A percentile compares a stretch with the other conserved stretches of the same genome.
These are phyloP conservation scores for Yamadazyma triangularis DNA, from an alignment of 1,139 yeast genomes.

Conservation along the genomic window DNA sequence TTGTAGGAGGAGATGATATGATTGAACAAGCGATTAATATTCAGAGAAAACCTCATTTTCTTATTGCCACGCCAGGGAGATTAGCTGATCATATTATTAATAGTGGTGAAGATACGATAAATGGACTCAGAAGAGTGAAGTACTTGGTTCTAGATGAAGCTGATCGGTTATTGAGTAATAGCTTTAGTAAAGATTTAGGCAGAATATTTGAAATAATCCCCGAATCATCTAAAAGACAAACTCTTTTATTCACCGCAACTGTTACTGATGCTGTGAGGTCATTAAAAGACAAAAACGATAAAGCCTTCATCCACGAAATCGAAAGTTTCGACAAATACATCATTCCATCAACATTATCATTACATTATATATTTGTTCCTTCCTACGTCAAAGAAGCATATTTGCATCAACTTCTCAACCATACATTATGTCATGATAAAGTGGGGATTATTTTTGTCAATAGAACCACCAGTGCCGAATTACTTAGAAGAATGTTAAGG, in stretches of 20 bases:
- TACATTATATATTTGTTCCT: conserved; percentile 59
- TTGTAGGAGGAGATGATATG: conserved; percentile 96
- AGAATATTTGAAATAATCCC: conserved; percentile 74
- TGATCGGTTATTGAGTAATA: conserved; percentile 78
- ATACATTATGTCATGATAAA: conserved; percentile 57
- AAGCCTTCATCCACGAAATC: conserved; percentile 78
- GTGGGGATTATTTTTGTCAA: conserved; percentile 88
- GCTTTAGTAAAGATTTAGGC: conserved; percentile 76
- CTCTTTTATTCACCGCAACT: conserved; percentile 91
- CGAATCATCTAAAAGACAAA: conserved; percentile 67
- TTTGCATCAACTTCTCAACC: conserved; percentile 60
- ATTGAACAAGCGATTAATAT: conserved; percentile 78
- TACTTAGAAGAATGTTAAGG: conserved; percentile 69
- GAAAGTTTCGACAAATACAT: conserved; percentile 68
- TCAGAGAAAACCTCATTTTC: conserved; percentile 85
- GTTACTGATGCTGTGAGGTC: conserved; percentile 89
- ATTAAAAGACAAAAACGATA: conserved; percentile 63
- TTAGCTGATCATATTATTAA: conserved; percentile 86
- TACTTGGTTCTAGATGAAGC: conserved; percentile 94
- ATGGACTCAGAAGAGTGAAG: conserved; percentile 72
- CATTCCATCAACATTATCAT: conserved; percentile 67
- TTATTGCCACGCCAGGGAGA: conserved; percentile 96
- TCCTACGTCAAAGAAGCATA: conserved; percentile 90
- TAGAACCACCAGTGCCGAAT: conserved; percentile 85
- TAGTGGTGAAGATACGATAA: conserved; percentile 84